A percentile compares a stretch with the other conserved stretches of the same genome.
These are phyloP conservation scores for Clarireedia paspali DNA, from an alignment of 2,329 filamentous ascomycete species.

Conservation along the genomic window DNA sequence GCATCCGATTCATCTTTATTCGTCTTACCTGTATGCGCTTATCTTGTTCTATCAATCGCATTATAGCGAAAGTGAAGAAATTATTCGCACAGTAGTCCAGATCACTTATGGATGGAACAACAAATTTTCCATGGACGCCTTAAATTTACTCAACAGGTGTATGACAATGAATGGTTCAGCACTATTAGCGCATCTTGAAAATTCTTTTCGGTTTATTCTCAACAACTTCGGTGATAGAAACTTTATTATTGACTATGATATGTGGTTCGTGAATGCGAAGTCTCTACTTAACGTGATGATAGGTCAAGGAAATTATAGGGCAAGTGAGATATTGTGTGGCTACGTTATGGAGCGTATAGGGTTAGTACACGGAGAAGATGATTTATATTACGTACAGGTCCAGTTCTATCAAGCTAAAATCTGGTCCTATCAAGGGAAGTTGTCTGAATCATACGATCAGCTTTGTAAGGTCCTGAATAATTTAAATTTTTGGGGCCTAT, in stretches of 20 bases:
- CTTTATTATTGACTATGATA: background rate
- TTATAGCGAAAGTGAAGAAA: background rate
- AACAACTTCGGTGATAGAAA: background rate
- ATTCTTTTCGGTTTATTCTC: background rate
- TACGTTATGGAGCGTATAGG: background rate
- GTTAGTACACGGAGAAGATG: background rate
- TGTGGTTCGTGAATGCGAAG: background rate
- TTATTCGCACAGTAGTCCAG: background rate
- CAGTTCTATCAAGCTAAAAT: background rate
- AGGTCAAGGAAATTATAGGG: background rate
- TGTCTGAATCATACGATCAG: background rate
- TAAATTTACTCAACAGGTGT: background rate
- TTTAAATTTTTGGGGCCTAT: too few relatives aligned
- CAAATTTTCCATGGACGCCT: background rate
- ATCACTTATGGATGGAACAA: background rate
- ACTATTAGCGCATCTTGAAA: too few relatives aligned
- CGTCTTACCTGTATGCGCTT: background rate
- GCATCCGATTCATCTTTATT: background rate
- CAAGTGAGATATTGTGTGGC: background rate
- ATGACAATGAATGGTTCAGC: background rate
- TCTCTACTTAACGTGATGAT: too few relatives aligned
- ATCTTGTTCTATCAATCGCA: accelerated
- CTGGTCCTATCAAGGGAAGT: background rate
- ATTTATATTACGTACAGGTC: background rate
- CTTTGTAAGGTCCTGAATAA: background rate